Evolutionary conservation across 2,329 filamentous ascomycete species (phyloP).

Genomic region (Ilyonectria sp.): DNA sequence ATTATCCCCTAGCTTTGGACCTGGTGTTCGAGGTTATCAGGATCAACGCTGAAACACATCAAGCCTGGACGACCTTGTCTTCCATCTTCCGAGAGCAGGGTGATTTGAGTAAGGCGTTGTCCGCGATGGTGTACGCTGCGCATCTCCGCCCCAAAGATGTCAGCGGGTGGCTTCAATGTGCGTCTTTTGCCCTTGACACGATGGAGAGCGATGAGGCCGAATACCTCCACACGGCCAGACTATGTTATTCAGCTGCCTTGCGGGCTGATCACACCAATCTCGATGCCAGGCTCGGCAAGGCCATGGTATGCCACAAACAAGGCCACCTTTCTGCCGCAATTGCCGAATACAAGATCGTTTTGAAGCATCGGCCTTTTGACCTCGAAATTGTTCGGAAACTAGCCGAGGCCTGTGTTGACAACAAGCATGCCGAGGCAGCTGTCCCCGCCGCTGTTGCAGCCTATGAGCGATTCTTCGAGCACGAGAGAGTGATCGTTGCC

Average conservation of each 20-base stretch:
- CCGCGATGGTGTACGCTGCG: constrained; percentile 73
- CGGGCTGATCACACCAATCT: constrained; percentile 70
- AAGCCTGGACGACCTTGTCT: constrained; percentile 75
- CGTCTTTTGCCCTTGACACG: constrained; percentile 69
- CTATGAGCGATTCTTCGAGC: constrained; percentile 64
- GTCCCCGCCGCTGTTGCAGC: constrained; percentile 61
- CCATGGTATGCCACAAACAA: constrained; percentile 69
- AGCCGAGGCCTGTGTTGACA: constrained; percentile 70
- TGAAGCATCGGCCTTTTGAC: constrained; percentile 68
- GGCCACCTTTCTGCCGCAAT: constrained; percentile 69
- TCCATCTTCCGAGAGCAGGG: constrained; percentile 74
- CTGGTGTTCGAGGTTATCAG: constrained; percentile 75
- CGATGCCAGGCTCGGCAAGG: constrained; percentile 73
- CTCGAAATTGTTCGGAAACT: constrained; percentile 69
- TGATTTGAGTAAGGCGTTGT: constrained; percentile 69
- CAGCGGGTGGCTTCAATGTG: constrained; percentile 71
- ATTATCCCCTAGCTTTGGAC: constrained; percentile 72
- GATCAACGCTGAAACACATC: constrained; percentile 77
- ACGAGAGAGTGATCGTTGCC: constrained; percentile 54
- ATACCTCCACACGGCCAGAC: constrained; percentile 68
- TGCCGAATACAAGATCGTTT: constrained; percentile 69
- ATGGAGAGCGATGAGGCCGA: constrained; percentile 62
- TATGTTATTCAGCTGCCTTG: constrained; percentile 73
- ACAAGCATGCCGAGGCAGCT: constrained; percentile 59
- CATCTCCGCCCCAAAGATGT: constrained; percentile 74